Percentiles rank a stretch among this genome's conserved stretches.
phyloP scores from a whole-genome alignment of 495 filamentous ascomycete species.

The Articulospora tetracladia region DNA sequence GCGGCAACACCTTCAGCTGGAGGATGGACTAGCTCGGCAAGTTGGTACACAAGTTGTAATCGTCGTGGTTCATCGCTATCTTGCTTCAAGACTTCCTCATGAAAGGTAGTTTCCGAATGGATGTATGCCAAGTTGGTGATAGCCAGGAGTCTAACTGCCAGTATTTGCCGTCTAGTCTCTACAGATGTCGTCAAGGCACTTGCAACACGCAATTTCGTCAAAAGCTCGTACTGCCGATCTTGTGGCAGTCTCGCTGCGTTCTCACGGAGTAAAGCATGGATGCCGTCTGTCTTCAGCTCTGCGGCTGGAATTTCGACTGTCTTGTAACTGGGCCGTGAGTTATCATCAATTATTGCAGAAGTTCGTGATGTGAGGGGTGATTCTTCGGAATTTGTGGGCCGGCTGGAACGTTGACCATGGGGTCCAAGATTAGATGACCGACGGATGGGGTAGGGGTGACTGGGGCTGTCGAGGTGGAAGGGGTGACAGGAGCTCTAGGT shows the following conservation, averaged over 20 bases:
- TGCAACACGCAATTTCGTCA: constrained; percentile 80
- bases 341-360: constrained; percentile 45
- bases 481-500: not conserved
- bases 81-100: constrained; percentile 78
- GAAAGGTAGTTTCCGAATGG: constrained; percentile 70
- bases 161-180: constrained; percentile 66
- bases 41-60: constrained; percentile 86
- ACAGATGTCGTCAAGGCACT: constrained; percentile 64
- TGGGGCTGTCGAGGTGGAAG: constrained; percentile 29
- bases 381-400: constrained; percentile 20
- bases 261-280: constrained; percentile 64
- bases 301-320: constrained; percentile 68
- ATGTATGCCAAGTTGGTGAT: constrained; percentile 92
- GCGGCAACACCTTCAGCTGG: constrained; percentile 60
- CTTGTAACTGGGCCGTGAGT: constrained; percentile 44
- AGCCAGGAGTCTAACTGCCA: constrained; percentile 79
- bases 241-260: constrained; percentile 64
- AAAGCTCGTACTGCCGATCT: constrained; percentile 74
- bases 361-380: constrained; percentile 16
- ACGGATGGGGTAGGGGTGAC: constrained; percentile 50
- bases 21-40: constrained; percentile 82
- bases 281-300: constrained; percentile 53
- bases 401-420: constrained; percentile 22
- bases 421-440: constrained; percentile 30
- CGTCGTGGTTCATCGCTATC: constrained; percentile 89